These are phyloP conservation scores for Cercospora beticola DNA, from an alignment of 2,329 filamentous ascomycete species.

Conservation along the genomic window DNA sequence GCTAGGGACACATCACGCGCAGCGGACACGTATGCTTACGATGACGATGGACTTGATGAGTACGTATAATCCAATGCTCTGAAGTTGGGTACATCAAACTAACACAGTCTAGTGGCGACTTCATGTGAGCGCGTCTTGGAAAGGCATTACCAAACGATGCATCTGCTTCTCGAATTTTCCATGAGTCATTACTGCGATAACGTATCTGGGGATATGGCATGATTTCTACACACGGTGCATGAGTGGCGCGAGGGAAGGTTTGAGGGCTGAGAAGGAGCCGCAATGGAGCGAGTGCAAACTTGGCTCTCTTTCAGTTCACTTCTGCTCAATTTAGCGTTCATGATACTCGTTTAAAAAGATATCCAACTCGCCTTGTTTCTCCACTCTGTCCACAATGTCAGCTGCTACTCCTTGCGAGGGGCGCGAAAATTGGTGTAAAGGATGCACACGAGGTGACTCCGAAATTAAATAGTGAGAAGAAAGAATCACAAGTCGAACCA, in stretches of 20 bases:
- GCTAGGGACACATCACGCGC: conserved; percentile 55
- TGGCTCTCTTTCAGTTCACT: not conserved
- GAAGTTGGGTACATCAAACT: not conserved
- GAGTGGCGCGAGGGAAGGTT: not conserved
- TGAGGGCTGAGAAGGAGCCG: not conserved
- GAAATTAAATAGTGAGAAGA: not conserved
- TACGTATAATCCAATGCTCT: conserved; percentile 52
- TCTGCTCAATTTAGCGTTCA: conserved; percentile 12
- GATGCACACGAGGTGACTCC: not conserved
- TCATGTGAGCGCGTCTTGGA: conserved; percentile 11
- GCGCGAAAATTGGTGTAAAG: not conserved
- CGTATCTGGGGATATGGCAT: not conserved
- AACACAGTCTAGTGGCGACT: conserved; percentile 13
- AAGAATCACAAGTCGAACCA: not conserved
- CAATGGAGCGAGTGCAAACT: conserved; percentile 10
- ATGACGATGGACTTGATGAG: conserved; percentile 79
- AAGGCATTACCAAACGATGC: not conserved
- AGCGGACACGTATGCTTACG: conserved; percentile 75
- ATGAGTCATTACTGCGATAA: not conserved
- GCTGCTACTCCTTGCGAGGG: not conserved
- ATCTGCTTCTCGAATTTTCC: not conserved
- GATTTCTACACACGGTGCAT: not conserved
- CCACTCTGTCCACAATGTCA: not conserved
- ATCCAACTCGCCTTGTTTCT: not conserved
- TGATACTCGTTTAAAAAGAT: not conserved